These are phyloP conservation scores for Colletotrichum sp. DNA, from an alignment of 2,329 filamentous ascomycete genomes.

Conservation along the genomic window DNA sequence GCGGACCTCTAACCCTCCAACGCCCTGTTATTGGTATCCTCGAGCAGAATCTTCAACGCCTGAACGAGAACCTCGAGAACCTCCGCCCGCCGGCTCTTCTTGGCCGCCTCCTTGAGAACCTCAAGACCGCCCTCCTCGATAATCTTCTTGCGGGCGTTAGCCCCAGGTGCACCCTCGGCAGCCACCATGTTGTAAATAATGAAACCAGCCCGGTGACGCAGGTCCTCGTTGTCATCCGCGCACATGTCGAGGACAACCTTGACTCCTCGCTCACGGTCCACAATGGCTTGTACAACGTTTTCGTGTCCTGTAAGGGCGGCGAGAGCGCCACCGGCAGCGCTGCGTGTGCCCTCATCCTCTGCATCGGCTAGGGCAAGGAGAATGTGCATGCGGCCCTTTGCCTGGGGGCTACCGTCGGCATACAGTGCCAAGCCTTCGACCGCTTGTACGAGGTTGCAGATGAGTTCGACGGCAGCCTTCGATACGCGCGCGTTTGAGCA, in stretches of 20 bases:
- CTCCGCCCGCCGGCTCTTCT: slow-evolving; percentile 70
- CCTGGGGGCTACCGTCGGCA: slow-evolving; percentile 69
- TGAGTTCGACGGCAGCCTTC: slow-evolving; percentile 83
- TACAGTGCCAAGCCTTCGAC: slow-evolving; percentile 72
- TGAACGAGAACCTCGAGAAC: slow-evolving; percentile 76
- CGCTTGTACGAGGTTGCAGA: slow-evolving; percentile 86
- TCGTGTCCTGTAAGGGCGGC: slow-evolving; percentile 85
- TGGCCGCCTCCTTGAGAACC: slow-evolving; percentile 71
- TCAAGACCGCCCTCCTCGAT: slow-evolving; percentile 69
- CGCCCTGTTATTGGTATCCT: slow-evolving; percentile 28
- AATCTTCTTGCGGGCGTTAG: slow-evolving; percentile 63
- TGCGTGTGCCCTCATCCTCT: slow-evolving; percentile 78
- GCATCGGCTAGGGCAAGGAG: slow-evolving; percentile 87
- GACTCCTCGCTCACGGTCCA: slow-evolving; percentile 75
- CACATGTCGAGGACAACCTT: slow-evolving; percentile 83
- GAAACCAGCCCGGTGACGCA: slow-evolving; percentile 77
- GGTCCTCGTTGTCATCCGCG: slow-evolving; percentile 71
- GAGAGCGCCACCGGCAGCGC: slow-evolving; percentile 86
- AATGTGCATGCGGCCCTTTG: slow-evolving; percentile 78
- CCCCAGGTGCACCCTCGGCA: slow-evolving; percentile 69
- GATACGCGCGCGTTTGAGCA: slow-evolving; percentile 77
- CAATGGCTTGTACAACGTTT: slow-evolving; percentile 71
- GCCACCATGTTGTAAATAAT: slow-evolving; percentile 75
- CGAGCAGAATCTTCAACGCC: slow-evolving; percentile 72
- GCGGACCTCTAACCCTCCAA: slow-evolving; percentile 1